These are phyloP conservation scores for Sodiomyces alkalinus DNA, from an alignment of 2,329 filamentous ascomycete genomes.

Conservation along the genomic window DNA sequence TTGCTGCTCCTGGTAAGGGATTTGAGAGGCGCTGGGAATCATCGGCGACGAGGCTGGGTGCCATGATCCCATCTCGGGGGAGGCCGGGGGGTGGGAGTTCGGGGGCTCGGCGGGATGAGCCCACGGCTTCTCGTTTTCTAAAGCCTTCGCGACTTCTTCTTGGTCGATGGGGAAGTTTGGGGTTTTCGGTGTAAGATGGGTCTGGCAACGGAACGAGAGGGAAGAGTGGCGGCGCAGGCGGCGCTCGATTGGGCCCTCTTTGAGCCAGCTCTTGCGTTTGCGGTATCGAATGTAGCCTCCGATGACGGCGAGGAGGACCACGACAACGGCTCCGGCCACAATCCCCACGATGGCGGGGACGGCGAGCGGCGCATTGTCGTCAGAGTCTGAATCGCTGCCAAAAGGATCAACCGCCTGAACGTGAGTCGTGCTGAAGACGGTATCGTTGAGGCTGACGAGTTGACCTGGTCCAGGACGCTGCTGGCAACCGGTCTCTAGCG, in stretches of 20 bases:
- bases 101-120: constrained; percentile 3
- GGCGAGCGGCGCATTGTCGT: constrained; percentile 6
- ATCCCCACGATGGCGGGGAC: constrained; percentile 29
- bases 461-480: constrained; percentile 25
- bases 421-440: constrained; percentile 23
- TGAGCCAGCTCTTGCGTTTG: constrained; percentile 22
- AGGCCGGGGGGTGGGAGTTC: constrained; percentile 7
- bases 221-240: constrained; percentile 24
- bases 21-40: neutral
- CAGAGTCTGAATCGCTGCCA: constrained; percentile 3
- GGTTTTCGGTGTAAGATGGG: constrained; percentile 23
- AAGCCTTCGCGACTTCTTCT: constrained; percentile 8
- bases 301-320: constrained; percentile 21
- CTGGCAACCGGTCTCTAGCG: constrained; percentile 34
- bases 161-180: constrained; percentile 19
- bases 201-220: constrained; percentile 36
- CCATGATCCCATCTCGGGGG: constrained; percentile 2
- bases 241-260: constrained; percentile 12
- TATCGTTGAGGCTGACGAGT: constrained; percentile 25
- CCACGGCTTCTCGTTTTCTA: constrained; percentile 9
- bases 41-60: neutral
- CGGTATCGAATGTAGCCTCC: constrained; percentile 29
- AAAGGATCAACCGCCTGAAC: constrained; percentile 19
- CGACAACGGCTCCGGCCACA: constrained; percentile 20
- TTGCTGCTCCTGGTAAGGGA: constrained; percentile 3